Evolutionary conservation across 208 protist genomes (phyloP).

Genomic region (Leishmania arabica): DNA sequence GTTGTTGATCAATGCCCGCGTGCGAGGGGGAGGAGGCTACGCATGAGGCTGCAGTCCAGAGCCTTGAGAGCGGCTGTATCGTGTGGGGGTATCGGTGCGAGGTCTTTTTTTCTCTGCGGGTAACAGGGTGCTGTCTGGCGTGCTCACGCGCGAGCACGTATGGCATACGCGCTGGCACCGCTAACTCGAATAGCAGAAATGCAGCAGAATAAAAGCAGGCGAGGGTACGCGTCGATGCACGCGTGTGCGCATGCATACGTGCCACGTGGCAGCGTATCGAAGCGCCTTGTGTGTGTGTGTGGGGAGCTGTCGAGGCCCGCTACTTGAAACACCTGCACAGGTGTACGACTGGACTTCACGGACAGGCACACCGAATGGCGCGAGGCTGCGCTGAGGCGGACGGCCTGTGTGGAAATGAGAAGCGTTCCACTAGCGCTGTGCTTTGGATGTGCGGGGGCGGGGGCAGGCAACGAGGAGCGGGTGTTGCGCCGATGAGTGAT

Average conservation of each 20-base stretch:
- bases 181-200: not conserved
- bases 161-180: not conserved
- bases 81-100: not conserved
- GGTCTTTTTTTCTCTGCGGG: not conserved
- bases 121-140: too few relatives aligned
- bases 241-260: not conserved
- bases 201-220: slow-evolving; percentile 4
- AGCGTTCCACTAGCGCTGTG: not conserved
- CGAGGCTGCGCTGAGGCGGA: not conserved
- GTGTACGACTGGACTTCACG: not conserved
- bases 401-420: not conserved
- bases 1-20: not conserved
- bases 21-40: not conserved
- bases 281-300: not conserved
- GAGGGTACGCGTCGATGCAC: not conserved
- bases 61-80: not conserved
- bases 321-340: not conserved
- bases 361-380: not conserved
- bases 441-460: not conserved
- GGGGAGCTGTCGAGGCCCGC: not conserved
- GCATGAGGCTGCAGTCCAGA: not conserved
- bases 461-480: not conserved
- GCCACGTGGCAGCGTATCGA: not conserved
- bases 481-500: not conserved
- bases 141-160: not conserved